Conservation (phyloP, 371 early-diverging fungal genomes). For the Syncephalastrum racemosum region DNA sequence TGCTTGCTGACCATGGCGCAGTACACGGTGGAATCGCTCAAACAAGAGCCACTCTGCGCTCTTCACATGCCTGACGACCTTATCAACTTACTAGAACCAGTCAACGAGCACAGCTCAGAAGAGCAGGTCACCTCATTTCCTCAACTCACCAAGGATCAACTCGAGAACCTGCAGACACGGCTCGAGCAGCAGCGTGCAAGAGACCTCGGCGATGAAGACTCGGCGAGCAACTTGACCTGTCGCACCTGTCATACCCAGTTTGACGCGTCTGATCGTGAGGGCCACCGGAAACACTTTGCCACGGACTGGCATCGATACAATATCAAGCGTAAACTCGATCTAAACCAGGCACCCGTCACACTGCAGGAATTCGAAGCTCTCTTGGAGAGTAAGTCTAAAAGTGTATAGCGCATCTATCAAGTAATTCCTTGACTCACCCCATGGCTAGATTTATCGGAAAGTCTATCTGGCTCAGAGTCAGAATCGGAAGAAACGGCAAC, state of each 20-base stretch:
- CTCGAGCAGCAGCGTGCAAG: neutral
- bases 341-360: constrained; percentile 75
- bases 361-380: constrained; percentile 79
- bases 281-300: constrained; percentile 88
- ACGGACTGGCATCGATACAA: constrained; percentile 97
- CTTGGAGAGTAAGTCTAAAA: constrained; percentile 49
- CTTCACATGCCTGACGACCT: constrained; percentile 33
- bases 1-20: too few species aligned
- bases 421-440: neutral
- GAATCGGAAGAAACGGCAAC: constrained; percentile 29
- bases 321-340: constrained; percentile 87
- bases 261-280: constrained; percentile 61
- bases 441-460: constrained; percentile 40
- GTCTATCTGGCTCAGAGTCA: constrained; percentile 50
- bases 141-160: constrained; percentile 2
- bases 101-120: constrained; percentile 17
- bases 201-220: neutral
- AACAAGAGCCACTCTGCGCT: constrained; percentile 13
- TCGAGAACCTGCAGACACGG: constrained; percentile 1
- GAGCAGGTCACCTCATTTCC: neutral
- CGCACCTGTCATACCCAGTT: constrained; percentile 89
- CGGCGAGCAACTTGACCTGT: constrained; percentile 44
- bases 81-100: constrained; percentile 18
- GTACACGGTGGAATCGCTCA: constrained; percentile 5
- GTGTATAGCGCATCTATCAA: neutral